Conservation (phyloP, 768 basidiomycete genomes). For the Boletus fagicola region DNA sequence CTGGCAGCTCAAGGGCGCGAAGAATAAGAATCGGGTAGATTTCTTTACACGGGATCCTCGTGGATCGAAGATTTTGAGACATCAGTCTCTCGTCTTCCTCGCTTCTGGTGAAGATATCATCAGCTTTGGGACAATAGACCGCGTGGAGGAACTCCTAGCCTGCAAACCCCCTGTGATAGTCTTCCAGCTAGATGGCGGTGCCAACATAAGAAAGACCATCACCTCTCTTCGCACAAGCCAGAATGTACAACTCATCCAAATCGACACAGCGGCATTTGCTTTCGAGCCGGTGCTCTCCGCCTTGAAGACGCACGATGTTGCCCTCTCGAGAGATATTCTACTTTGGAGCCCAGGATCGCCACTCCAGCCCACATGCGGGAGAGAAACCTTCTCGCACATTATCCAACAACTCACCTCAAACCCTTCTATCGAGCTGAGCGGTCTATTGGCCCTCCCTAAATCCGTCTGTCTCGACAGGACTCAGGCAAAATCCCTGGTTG, state of each 20-base stretch:
- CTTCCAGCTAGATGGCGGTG: conserved; percentile 49
- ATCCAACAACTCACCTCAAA: conserved; percentile 29
- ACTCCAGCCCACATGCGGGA: background rate
- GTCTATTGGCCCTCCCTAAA: conserved; percentile 34
- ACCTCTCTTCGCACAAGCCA: conserved; percentile 33
- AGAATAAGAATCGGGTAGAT: conserved; percentile 31
- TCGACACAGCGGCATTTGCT: conserved; percentile 58
- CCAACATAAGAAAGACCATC: conserved; percentile 39
- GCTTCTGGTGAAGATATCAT: conserved; percentile 46
- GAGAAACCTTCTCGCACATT: conserved; percentile 9
- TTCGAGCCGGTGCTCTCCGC: conserved; percentile 61
- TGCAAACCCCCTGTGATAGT: conserved; percentile 48
- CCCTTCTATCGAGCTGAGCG: conserved; percentile 39
- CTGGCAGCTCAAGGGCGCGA: conserved; percentile 31
- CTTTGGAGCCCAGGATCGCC: conserved; percentile 42
- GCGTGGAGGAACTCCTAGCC: conserved; percentile 53
- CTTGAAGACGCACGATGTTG: conserved; percentile 41
- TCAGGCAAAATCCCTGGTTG: conserved; percentile 45
- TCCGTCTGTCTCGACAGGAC: conserved; percentile 48
- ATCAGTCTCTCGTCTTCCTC: conserved; percentile 56
- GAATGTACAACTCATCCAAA: conserved; percentile 47
- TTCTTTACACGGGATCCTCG: conserved; percentile 34
- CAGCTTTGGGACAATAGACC: conserved; percentile 52
- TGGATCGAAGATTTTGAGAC: conserved; percentile 40
- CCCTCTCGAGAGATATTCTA: conserved; percentile 50